phyloP scores from a whole-genome alignment of 2,329 filamentous ascomycete species.

The Alternaria consortialis region DNA sequence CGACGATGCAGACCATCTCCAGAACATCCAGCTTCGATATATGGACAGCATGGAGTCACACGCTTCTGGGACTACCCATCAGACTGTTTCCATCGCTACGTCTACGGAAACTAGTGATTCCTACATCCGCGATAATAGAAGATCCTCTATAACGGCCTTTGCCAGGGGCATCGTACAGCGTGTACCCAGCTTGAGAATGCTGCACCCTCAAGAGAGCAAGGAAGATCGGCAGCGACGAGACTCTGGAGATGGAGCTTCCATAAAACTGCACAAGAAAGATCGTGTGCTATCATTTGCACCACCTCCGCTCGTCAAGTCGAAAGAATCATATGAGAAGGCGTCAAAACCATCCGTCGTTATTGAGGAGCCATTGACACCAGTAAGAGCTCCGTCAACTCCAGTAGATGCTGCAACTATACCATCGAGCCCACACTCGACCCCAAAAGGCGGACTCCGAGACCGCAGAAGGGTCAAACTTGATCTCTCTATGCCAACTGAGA shows the following conservation, averaged over 20 bases:
- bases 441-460: constrained; percentile 34
- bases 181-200: constrained; percentile 36
- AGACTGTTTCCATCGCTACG: neutral
- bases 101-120: constrained; percentile 7
- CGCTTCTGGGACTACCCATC: constrained; percentile 10
- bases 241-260: constrained; percentile 2
- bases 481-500: constrained; percentile 34
- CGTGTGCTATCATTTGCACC: constrained; percentile 22
- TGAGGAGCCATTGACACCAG: neutral
- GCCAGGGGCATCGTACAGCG: constrained; percentile 32
- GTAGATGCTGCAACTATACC: neutral
- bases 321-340: neutral
- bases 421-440: neutral
- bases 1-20: constrained; percentile 20
- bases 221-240: constrained; percentile 1
- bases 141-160: constrained; percentile 38
- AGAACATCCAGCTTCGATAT: constrained; percentile 18
- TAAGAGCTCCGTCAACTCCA: neutral
- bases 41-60: constrained; percentile 23
- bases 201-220: constrained; percentile 14
- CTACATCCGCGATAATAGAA: constrained; percentile 20
- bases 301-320: constrained; percentile 6
- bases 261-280: constrained; percentile 13
- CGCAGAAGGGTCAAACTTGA: constrained; percentile 42
- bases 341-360: constrained; percentile 7